phyloP scores from a whole-genome alignment of 768 basidiomycete genomes.

The Steccherinum ochraceum region DNA sequence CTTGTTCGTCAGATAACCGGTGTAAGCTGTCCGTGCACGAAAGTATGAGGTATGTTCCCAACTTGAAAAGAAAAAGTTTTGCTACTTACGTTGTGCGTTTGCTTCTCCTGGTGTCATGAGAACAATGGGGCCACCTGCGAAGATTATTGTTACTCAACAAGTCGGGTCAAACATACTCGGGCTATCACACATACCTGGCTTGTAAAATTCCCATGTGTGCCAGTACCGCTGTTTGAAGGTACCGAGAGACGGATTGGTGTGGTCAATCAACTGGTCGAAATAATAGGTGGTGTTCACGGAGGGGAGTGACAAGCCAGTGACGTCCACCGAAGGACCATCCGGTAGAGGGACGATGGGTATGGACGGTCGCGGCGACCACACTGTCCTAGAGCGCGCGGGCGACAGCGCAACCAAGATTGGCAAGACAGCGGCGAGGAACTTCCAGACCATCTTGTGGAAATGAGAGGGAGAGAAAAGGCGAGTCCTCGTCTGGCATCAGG shows the following conservation, averaged over 20 bases:
- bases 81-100: too few species aligned
- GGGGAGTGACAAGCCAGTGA: constrained; percentile 21
- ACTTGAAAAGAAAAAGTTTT: too few species aligned
- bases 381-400: background rate
- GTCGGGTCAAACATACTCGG: too few species aligned
- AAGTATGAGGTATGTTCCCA: too few species aligned
- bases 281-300: constrained; percentile 33
- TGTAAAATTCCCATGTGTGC: constrained; percentile 63
- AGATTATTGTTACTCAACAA: background rate
- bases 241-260: constrained; percentile 51
- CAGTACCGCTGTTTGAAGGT: constrained; percentile 77
- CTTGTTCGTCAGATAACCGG: constrained; percentile 54
- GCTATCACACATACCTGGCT: constrained; percentile 28
- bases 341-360: constrained; percentile 12
- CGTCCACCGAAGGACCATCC: constrained; percentile 17
- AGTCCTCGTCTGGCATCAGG: too few species aligned
- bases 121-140: constrained; percentile 51
- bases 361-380: constrained; percentile 11
- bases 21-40: constrained; percentile 26
- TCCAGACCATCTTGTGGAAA: background rate
- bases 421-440: background rate
- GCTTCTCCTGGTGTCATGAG: constrained; percentile 62
- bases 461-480: too few species aligned
- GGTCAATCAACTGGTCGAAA: constrained; percentile 52
- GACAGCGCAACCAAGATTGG: background rate